Percentiles rank a stretch among this genome's conserved stretches.
Evolutionary conservation across 805 yeast genomes (phyloP).

Genomic region (Hanseniaspora clermontiae): DNA sequence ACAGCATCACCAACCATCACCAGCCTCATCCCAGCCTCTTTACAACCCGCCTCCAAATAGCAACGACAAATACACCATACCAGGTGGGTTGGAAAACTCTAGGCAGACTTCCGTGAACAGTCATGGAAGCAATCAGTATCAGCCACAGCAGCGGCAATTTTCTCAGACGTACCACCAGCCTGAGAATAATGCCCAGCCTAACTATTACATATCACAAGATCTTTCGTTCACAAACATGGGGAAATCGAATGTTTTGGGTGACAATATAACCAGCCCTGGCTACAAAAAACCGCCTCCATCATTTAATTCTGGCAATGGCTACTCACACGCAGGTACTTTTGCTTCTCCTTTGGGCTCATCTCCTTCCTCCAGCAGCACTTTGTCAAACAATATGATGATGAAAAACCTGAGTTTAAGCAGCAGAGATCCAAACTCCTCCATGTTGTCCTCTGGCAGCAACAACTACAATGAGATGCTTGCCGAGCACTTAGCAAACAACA

Average conservation of each 20-base stretch:
- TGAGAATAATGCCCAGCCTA: background rate
- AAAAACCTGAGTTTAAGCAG: background rate
- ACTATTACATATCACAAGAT: slow-evolving; percentile 5
- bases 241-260: background rate
- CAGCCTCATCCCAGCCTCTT: background rate
- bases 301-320: background rate
- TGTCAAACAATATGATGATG: background rate
- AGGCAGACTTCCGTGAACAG: slow-evolving; percentile 6
- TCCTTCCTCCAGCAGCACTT: slow-evolving; percentile 1
- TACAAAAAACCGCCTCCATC: slow-evolving; percentile 9
- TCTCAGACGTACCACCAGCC: slow-evolving; percentile 7
- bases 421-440: slow-evolving; percentile 9
- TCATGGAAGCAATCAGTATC: slow-evolving; percentile 9
- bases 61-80: slow-evolving; percentile 5
- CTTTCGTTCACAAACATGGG: slow-evolving; percentile 7
- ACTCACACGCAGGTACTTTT: background rate
- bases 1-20: background rate
- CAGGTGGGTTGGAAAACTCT: slow-evolving; percentile 1
- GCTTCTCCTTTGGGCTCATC: background rate
- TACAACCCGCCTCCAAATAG: background rate
- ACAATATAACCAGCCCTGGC: slow-evolving; percentile 6
- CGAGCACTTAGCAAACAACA: background rate
- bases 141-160: slow-evolving; percentile 15
- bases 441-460: slow-evolving; percentile 12
- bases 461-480: background rate